A percentile compares a stretch with the other conserved stretches of the same genome.
These are phyloP conservation scores for Acorus gramineus DNA, from an alignment of 106 monocot species.

Conservation along the genomic window DNA sequence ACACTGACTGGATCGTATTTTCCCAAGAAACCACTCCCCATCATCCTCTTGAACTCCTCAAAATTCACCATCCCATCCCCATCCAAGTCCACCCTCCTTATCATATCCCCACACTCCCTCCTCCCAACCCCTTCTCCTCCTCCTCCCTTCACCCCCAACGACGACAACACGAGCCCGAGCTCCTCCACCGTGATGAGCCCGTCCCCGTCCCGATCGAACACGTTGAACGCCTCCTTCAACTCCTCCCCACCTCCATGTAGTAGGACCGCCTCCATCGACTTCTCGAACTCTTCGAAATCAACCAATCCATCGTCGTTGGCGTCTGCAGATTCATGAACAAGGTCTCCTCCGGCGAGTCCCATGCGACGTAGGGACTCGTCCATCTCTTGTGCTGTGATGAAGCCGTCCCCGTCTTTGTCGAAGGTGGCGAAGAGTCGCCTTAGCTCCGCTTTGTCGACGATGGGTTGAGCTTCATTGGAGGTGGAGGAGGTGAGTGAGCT, in stretches of 20 bases:
- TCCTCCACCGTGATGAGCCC: conserved; percentile 56
- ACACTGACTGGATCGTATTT: too few species aligned
- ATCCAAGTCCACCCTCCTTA: conserved; percentile 46
- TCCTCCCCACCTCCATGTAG: conserved; percentile 15
- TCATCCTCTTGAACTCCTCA: conserved; percentile 73
- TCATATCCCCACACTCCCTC: conserved; percentile 49
- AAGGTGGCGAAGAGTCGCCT: conserved; percentile 33
- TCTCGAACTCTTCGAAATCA: conserved; percentile 39
- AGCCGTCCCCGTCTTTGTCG: conserved; percentile 43
- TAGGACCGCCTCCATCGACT: conserved; percentile 6
- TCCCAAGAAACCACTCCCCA: conserved; percentile 6
- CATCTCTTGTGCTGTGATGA: conserved; percentile 41
- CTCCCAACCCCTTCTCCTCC: conserved; percentile 15
- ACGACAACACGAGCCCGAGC: conserved; percentile 23
- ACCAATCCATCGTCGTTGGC: conserved; percentile 40
- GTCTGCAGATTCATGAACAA: conserved; percentile 27
- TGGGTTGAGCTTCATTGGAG: neutral
- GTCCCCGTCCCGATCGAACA: conserved; percentile 49
- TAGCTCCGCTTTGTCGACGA: neutral
- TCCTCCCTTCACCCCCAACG: conserved; percentile 30
- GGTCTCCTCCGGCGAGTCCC: conserved; percentile 20
- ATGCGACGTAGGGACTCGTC: conserved; percentile 26
- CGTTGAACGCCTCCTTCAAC: conserved; percentile 44
- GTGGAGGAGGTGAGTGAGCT: neutral
- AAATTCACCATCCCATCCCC: conserved; percentile 62